These are phyloP conservation scores for Puccinia novopanici DNA, from an alignment of 1,284 basidiomycete species.

Conservation along the genomic window DNA sequence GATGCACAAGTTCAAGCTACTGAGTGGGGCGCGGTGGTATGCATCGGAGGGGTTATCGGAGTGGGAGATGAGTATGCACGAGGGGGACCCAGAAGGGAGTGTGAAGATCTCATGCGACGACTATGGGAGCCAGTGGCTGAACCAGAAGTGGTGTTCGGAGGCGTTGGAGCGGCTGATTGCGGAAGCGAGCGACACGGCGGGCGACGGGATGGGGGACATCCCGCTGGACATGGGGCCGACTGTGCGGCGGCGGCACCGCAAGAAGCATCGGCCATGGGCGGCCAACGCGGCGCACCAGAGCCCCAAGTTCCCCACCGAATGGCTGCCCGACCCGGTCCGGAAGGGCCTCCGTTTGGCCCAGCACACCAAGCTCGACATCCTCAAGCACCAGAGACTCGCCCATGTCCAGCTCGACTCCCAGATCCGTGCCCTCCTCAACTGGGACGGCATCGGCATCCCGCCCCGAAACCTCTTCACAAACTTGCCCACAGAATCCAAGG, in stretches of 20 bases:
- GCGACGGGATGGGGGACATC: conserved; percentile 45
- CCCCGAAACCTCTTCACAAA: conserved; percentile 23
- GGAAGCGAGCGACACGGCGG: neutral
- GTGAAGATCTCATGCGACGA: conserved; percentile 40
- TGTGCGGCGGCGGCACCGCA: conserved; percentile 2
- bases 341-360: neutral
- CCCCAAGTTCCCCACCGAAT: conserved; percentile 34
- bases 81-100: conserved; percentile 25
- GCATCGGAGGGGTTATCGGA: neutral
- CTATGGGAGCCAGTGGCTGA: conserved; percentile 17
- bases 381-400: neutral
- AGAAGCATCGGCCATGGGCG: conserved; percentile 14
- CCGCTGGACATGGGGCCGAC: conserved; percentile 8
- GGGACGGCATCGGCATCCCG: conserved; percentile 29
- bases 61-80: conserved; percentile 23
- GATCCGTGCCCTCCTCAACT: neutral
- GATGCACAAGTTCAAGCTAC: conserved; percentile 47
- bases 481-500: neutral
- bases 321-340: neutral
- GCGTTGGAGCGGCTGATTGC: conserved; percentile 27
- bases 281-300: neutral
- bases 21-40: conserved; percentile 34
- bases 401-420: neutral
- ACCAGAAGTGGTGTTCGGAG: conserved; percentile 46
- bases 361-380: neutral